Evolutionary conservation across 495 filamentous ascomycete genomes (phyloP).

Genomic region (Penicillium odoratum): DNA sequence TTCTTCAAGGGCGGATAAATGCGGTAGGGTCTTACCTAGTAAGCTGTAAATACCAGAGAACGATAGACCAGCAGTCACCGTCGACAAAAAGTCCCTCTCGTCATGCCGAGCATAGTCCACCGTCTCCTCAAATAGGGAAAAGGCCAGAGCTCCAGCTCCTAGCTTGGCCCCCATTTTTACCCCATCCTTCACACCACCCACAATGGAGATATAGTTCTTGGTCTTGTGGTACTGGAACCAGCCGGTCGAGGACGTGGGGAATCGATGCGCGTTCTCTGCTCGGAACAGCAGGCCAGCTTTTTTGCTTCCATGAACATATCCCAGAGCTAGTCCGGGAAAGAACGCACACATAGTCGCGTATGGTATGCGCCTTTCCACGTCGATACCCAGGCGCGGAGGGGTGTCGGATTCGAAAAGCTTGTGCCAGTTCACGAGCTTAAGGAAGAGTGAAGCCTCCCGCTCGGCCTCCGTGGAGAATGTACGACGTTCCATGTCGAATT

Average conservation of each 20-base stretch:
- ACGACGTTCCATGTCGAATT: constrained; percentile 27
- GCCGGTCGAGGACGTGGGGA: constrained; percentile 74
- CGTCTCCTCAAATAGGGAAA: constrained; percentile 74
- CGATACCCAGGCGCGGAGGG: constrained; percentile 62
- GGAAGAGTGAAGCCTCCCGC: constrained; percentile 23
- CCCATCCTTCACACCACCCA: constrained; percentile 75
- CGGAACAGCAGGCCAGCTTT: constrained; percentile 78
- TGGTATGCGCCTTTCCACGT: constrained; percentile 63
- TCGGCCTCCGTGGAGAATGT: constrained; percentile 12
- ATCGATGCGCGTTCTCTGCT: constrained; percentile 91
- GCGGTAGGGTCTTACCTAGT: constrained; percentile 61
- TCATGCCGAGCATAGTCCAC: constrained; percentile 71
- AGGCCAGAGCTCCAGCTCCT: constrained; percentile 63
- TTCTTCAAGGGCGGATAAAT: constrained; percentile 6
- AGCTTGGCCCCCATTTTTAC: constrained; percentile 72
- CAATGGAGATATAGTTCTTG: constrained; percentile 84
- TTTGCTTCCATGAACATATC: constrained; percentile 69
- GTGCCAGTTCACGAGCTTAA: constrained; percentile 40
- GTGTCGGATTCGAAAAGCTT: constrained; percentile 46
- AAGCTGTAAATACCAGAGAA: constrained; percentile 84
- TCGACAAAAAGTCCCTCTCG: constrained; percentile 23
- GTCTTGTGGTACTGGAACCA: constrained; percentile 98
- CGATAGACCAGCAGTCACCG: constrained; percentile 66
- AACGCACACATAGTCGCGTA: constrained; percentile 59
- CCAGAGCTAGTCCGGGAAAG: constrained; percentile 65